Evolutionary conservation across 108 stramenopile genomes (phyloP).

Genomic region (Aurantiochytrium sp.): DNA sequence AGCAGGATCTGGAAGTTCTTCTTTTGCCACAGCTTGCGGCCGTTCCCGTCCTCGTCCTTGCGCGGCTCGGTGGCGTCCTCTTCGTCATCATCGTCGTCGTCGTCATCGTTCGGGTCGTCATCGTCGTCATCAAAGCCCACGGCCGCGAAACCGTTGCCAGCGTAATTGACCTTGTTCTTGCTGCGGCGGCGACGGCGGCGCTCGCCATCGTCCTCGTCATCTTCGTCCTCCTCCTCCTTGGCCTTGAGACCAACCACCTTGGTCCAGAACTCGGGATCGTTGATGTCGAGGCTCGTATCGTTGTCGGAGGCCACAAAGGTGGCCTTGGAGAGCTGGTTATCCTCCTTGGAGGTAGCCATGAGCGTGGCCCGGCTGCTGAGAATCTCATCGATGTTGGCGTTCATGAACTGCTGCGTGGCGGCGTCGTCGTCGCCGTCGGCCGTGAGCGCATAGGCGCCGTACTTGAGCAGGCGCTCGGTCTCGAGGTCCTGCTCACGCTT

Average conservation of each 20-base stretch:
- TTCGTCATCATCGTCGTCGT: constrained; percentile 2
- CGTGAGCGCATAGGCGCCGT: constrained; percentile 61
- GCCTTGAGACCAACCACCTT: constrained; percentile 57
- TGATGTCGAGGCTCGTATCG: constrained; percentile 55
- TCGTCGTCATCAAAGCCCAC: not conserved
- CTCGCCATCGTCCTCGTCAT: not conserved
- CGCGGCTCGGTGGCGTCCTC: not conserved
- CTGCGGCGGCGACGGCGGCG: not conserved
- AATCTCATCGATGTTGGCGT: constrained; percentile 57
- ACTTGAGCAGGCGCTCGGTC: constrained; percentile 58
- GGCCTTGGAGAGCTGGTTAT: constrained; percentile 54
- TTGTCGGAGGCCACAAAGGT: constrained; percentile 54
- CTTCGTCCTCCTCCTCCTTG: constrained; percentile 23
- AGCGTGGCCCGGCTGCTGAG: constrained; percentile 34
- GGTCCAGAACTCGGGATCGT: constrained; percentile 64
- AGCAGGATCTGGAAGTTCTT: not conserved
- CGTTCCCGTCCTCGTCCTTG: constrained; percentile 17
- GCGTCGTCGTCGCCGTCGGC: constrained; percentile 55
- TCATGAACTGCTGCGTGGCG: constrained; percentile 43
- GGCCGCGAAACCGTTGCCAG: not conserved
- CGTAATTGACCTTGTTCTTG: not conserved
- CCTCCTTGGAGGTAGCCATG: constrained; percentile 21
- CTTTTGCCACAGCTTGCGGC: not conserved
- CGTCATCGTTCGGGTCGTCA: not conserved
- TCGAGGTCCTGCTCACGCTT: constrained; percentile 42